phyloP scores from a whole-genome alignment of 169 alveolate genomes.

The Plasmodium falciparum region DNA sequence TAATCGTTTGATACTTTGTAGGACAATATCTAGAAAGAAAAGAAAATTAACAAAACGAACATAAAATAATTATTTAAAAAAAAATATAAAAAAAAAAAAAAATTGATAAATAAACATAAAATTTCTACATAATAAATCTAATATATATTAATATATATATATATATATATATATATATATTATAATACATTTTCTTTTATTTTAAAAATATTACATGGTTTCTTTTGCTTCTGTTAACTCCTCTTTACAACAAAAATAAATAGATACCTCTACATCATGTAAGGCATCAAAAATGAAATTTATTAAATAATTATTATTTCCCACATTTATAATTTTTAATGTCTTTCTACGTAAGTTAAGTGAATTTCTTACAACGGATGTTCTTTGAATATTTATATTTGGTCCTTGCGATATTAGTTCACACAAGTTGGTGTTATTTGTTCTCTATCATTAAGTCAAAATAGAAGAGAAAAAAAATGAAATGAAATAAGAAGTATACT shows the following conservation, averaged over 20 bases:
- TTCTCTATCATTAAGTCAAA: slow-evolving; percentile 7
- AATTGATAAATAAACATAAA: not conserved
- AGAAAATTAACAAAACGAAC: not conserved
- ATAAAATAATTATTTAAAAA: slow-evolving; percentile 3
- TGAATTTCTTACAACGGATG: slow-evolving; percentile 61
- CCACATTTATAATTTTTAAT: slow-evolving; percentile 23
- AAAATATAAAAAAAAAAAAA: not conserved
- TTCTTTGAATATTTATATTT: slow-evolving; percentile 54
- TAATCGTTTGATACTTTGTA: slow-evolving; percentile 39
- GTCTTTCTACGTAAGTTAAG: slow-evolving; percentile 52
- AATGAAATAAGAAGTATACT: not conserved
- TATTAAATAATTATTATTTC: slow-evolving; percentile 44
- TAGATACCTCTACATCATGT: slow-evolving; percentile 68
- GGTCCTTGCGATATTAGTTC: slow-evolving; percentile 69
- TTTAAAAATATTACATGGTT: slow-evolving; percentile 8
- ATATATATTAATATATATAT: not conserved
- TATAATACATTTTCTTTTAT: not conserved
- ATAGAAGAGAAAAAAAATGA: not conserved
- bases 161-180: not conserved
- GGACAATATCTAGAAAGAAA: slow-evolving; percentile 26
- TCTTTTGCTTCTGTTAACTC: slow-evolving; percentile 25
- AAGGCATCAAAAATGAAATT: slow-evolving; percentile 68
- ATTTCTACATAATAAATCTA: not conserved
- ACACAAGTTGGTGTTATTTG: slow-evolving; percentile 15
- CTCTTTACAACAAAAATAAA: slow-evolving; percentile 63